phyloP scores from a whole-genome alignment of 108 stramenopile species.

The Chaetoceros muelleri region DNA sequence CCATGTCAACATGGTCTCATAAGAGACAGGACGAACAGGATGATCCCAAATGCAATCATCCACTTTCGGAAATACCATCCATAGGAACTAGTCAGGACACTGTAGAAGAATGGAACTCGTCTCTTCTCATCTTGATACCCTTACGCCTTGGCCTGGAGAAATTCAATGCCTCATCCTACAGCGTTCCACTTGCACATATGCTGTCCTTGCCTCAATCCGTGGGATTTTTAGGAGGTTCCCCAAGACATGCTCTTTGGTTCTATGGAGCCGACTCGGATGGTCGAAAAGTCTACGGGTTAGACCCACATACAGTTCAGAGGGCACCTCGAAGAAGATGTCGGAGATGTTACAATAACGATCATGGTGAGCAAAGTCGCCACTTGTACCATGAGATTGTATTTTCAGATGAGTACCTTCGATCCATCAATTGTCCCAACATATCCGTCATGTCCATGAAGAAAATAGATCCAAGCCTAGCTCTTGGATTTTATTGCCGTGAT shows the following conservation, averaged over 20 bases:
- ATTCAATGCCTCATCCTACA: slow-evolving; percentile 45
- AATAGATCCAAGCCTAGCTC: slow-evolving; percentile 80
- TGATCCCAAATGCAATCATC: slow-evolving; percentile 16
- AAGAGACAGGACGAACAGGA: slow-evolving; percentile 2
- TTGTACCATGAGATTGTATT: slow-evolving; percentile 28
- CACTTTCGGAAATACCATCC: neutral
- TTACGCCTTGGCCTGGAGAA: slow-evolving; percentile 57
- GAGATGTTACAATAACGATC: slow-evolving; percentile 12
- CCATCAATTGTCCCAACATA: slow-evolving; percentile 44
- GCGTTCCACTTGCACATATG: slow-evolving; percentile 31
- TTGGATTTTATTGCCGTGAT: slow-evolving; percentile 78
- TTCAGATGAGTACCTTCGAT: slow-evolving; percentile 58
- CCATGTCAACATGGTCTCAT: too few relatives aligned
- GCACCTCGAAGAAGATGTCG: slow-evolving; percentile 51
- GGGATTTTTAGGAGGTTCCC: slow-evolving; percentile 81
- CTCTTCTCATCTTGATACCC: slow-evolving; percentile 63
- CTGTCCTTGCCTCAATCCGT: slow-evolving; percentile 72
- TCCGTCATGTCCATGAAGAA: slow-evolving; percentile 44
- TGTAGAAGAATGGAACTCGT: slow-evolving; percentile 49
- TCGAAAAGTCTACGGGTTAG: slow-evolving; percentile 62
- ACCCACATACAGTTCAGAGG: slow-evolving; percentile 77
- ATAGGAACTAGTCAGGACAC: neutral
- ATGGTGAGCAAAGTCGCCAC: neutral
- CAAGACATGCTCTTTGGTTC: slow-evolving; percentile 82
- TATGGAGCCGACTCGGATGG: slow-evolving; percentile 68